A percentile compares a stretch with the other conserved stretches of the same genome.
phyloP scores from a whole-genome alignment of 768 basidiomycete species.

The Asterophora lycoperdoides region DNA sequence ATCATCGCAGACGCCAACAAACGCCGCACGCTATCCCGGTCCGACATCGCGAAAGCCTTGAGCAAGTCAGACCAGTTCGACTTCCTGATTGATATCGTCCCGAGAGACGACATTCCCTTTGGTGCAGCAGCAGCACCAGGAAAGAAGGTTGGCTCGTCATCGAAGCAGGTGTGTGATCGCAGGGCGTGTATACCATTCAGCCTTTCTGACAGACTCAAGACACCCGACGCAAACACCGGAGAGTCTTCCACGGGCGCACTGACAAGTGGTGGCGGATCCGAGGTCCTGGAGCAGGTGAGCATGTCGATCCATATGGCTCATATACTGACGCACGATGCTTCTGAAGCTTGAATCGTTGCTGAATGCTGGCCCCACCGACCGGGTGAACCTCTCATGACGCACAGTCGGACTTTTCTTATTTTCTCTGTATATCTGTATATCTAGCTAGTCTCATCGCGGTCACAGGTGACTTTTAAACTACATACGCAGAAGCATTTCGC shows the following conservation, averaged over 20 bases:
- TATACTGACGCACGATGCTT: background rate
- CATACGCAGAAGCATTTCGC: no score
- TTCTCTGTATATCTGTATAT: background rate
- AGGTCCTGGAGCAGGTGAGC: conserved; percentile 22
- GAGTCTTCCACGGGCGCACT: conserved; percentile 6
- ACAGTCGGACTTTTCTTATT: background rate
- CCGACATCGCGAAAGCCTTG: conserved; percentile 91
- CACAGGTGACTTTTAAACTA: no score
- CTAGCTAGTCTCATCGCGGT: no score
- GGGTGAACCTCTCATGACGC: conserved; percentile 11
- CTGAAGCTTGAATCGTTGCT: conserved; percentile 19
- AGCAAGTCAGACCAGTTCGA: conserved; percentile 95
- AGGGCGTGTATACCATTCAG: background rate
- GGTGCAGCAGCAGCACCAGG: conserved; percentile 17
- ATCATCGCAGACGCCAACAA: conserved; percentile 95
- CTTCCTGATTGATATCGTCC: conserved; percentile 95
- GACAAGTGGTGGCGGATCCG: conserved; percentile 4
- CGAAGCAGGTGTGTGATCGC: conserved; percentile 15
- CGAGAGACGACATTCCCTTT: conserved; percentile 66
- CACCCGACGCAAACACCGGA: conserved; percentile 7
- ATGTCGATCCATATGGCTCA: background rate
- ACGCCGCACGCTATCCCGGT: conserved; percentile 88
- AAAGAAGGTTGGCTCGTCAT: conserved; percentile 18
- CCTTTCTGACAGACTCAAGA: background rate
- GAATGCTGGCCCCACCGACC: conserved; percentile 17